Conservation (phyloP, 495 filamentous ascomycete genomes). For the Penicillium nucicola region DNA sequence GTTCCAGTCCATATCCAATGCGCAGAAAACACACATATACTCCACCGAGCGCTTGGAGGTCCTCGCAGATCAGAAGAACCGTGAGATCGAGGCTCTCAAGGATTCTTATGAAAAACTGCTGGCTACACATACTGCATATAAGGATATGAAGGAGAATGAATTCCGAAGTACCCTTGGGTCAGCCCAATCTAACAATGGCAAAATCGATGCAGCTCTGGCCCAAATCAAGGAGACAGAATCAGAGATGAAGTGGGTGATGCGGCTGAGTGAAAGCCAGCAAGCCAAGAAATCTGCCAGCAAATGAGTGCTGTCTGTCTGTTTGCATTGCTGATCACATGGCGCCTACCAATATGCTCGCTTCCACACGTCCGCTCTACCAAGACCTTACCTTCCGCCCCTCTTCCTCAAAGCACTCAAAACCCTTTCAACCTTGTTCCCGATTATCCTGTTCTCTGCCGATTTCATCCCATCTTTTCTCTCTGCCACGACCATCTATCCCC, state of each 20-base stretch:
- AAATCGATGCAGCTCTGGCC: conserved; percentile 52
- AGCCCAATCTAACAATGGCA: conserved; percentile 50
- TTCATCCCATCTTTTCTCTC: too few relatives aligned
- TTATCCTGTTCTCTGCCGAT: too few relatives aligned
- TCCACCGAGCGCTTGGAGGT: conserved; percentile 62
- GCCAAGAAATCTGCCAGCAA: conserved; percentile 30
- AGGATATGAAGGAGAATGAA: conserved; percentile 57
- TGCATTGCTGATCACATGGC: neutral
- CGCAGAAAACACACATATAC: conserved; percentile 41
- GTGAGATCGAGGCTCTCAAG: conserved; percentile 56
- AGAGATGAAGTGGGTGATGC: conserved; percentile 67
- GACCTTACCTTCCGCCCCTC: too few relatives aligned
- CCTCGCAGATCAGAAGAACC: conserved; percentile 67
- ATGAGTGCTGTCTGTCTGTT: neutral
- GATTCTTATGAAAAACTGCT: conserved; percentile 59
- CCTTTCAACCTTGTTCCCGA: too few relatives aligned
- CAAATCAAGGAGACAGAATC: conserved; percentile 61
- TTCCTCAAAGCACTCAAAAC: too few relatives aligned
- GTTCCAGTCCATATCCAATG: conserved; percentile 31
- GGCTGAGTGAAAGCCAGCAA: conserved; percentile 54
- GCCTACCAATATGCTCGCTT: neutral
- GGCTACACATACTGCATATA: conserved; percentile 59
- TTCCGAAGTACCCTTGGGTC: conserved; percentile 53
- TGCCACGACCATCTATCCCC: neutral
- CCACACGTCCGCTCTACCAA: too few relatives aligned